These are phyloP conservation scores for Alternaria infectoria DNA, from an alignment of 2,329 filamentous ascomycete species.

Conservation along the genomic window DNA sequence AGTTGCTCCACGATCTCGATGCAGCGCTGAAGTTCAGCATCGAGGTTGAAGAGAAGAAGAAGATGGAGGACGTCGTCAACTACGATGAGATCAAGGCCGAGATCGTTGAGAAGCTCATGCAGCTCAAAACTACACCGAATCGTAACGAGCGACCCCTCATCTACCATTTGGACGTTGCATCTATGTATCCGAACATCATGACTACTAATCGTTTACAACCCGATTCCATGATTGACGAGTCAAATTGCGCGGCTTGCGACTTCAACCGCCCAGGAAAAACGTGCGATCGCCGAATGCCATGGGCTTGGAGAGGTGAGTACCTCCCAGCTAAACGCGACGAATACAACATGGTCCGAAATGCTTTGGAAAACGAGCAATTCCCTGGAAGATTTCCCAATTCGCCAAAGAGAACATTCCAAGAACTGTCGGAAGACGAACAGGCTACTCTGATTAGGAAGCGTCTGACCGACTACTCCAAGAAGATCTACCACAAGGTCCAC, in stretches of 20 bases:
- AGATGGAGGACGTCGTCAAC: constrained; percentile 57
- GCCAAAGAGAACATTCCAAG: constrained; percentile 76
- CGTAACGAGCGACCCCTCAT: constrained; percentile 86
- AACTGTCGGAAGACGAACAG: constrained; percentile 83
- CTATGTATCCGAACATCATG: constrained; percentile 99
- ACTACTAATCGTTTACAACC: constrained; percentile 97
- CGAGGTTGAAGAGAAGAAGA: constrained; percentile 60
- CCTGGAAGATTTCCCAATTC: constrained; percentile 77
- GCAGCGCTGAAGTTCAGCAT: constrained; percentile 84
- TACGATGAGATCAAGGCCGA: constrained; percentile 74
- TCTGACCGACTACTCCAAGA: constrained; percentile 91
- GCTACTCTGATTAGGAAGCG: constrained; percentile 81
- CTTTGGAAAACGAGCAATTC: constrained; percentile 90
- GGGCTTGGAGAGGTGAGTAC: constrained; percentile 98
- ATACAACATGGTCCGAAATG: constrained; percentile 98
- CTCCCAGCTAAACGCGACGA: constrained; percentile 94
- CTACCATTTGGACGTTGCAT: constrained; percentile 97
- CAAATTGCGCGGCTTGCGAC: constrained; percentile 95
- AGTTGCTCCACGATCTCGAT: constrained; percentile 85
- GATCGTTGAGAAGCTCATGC: constrained; percentile 73
- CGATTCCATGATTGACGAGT: constrained; percentile 98
- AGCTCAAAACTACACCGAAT: constrained; percentile 82
- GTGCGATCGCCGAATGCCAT: constrained; percentile 91
- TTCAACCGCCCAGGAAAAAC: constrained; percentile 98
- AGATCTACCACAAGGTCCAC: constrained; percentile 99